Evolutionary conservation across 1,139 yeast genomes (phyloP), one percentile per base, ranked within the genome.

Genomic region (Candida mesenterica): DNA sequence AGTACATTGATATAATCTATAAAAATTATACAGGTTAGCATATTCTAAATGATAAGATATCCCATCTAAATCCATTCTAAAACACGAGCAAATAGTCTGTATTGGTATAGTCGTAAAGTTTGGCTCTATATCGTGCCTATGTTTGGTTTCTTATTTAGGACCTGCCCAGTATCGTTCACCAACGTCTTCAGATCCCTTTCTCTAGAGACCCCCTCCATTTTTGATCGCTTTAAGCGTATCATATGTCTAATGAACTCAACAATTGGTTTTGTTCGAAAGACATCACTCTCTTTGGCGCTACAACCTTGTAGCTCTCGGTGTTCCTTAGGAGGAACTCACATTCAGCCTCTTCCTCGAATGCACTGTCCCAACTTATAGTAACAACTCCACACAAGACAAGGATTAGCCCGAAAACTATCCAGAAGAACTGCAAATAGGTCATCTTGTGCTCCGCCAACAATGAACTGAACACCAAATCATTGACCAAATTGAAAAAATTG

Each of bases 401-500:
- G 3, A 55, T 32, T 9, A 81, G 61, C 2, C 89, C 89, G 0
- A 70, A 31, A 1, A 70, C 52, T 8, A 82, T 74, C 56, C 72
- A 61, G 2, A 57, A 36, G 5, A 73, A 63, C 42, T 68, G 75
- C 12, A 44, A 31, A 8, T 51, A 44, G 1, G 68, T 52, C 27
- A 77, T 56, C 24, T 59, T 56, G 14, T 62, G 59, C 42, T 39
- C 41, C 18, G 46, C 26, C 30, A 55, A 45, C n/a, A 76, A 61
- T 46, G 76, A 79, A 44, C 79, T 65, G 55, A 75, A 87, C 3
- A 79, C 68, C 40, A 87, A 59, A 28, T 89, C 92, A 53, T 88
- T 89, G 39, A 82, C 58, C 48, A 88, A 80, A 46, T 86, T 83
- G 43, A 77, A 68, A 38, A 86, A 62, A 59, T 87, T 89, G 67